Percentiles rank a stretch among this genome's conserved stretches.
Evolutionary conservation across 2,329 filamentous ascomycete species (phyloP).

Genomic region (Fusarium napiforme): DNA sequence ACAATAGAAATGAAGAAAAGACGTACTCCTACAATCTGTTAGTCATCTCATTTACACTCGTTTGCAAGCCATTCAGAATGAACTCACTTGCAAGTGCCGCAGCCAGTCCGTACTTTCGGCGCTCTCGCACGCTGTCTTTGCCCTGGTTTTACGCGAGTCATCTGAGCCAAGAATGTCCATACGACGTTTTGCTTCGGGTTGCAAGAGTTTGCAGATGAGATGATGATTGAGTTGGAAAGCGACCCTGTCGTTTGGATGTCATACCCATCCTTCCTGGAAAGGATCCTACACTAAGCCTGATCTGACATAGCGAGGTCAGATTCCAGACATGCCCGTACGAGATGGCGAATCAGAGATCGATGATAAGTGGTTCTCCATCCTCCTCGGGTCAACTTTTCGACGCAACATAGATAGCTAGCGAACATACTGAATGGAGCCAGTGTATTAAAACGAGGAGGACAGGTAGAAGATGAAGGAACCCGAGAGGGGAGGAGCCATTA

Average conservation of each 20-base stretch:
- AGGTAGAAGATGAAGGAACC: not conserved
- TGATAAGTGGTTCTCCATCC: not conserved
- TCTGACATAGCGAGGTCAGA: not conserved
- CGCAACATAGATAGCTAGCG: too few relatives aligned
- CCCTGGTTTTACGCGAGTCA: slow-evolving; percentile 27
- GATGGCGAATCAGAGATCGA: not conserved
- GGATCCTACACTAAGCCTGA: not conserved
- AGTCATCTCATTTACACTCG: not conserved
- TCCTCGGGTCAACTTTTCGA: not conserved
- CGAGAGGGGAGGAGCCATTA: too few relatives aligned
- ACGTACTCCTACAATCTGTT: slow-evolving; percentile 12
- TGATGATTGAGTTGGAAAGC: not conserved
- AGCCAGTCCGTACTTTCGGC: slow-evolving; percentile 21
- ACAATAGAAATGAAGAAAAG: fast-evolving
- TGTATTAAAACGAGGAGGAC: not conserved
- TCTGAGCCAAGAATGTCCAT: not conserved
- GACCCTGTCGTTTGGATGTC: not conserved
- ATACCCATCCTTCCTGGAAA: not conserved
- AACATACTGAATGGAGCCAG: not conserved
- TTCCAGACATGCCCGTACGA: not conserved
- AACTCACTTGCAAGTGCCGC: slow-evolving; percentile 28
- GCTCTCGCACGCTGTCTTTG: slow-evolving; percentile 6
- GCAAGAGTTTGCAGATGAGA: not conserved
- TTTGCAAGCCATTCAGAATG: fast-evolving
- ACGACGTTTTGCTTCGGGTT: not conserved